These are phyloP conservation scores for Astragalus membranaceus DNA, from an alignment of 306 rosid species.

Conservation along the genomic window DNA sequence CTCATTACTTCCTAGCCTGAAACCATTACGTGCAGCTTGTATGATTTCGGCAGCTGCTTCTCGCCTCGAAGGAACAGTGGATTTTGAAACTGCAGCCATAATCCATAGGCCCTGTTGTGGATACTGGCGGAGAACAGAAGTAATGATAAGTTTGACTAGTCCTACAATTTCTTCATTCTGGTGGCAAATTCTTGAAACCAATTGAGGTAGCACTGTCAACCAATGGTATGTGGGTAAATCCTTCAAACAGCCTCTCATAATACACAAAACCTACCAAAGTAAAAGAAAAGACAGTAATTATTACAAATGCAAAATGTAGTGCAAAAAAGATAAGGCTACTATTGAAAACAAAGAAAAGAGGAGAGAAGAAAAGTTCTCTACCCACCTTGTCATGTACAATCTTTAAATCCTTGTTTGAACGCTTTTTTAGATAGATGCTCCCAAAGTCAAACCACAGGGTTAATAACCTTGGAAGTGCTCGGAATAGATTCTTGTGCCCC, in stretches of 20 bases:
- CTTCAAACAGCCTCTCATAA: conserved; percentile 79
- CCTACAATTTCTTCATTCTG: conserved; percentile 82
- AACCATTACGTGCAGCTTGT: conserved; percentile 77
- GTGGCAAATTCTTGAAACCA: conserved; percentile 98
- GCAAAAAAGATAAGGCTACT: conserved; percentile 8
- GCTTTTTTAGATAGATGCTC: conserved; percentile 63
- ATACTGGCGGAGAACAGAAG: conserved; percentile 75
- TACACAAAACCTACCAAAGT: conserved; percentile 51
- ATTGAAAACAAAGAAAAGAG: conserved; percentile 19
- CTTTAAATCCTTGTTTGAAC: conserved; percentile 58
- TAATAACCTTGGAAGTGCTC: conserved; percentile 93
- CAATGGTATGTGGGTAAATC: conserved; percentile 91
- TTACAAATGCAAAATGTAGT: conserved; percentile 13
- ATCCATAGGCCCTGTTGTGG: conserved; percentile 97
- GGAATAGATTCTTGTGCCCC: conserved; percentile 96
- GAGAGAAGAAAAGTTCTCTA: conserved; percentile 3
- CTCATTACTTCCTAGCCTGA: conserved; percentile 59
- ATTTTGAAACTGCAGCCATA: conserved; percentile 98
- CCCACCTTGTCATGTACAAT: conserved; percentile 55
- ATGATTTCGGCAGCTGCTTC: conserved; percentile 96
- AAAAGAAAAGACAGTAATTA: conserved; percentile 20
- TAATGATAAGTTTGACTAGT: conserved; percentile 69
- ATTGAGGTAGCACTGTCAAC: conserved; percentile 90
- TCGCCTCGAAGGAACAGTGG: conserved; percentile 83
- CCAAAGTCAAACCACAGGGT: conserved; percentile 99